Evolutionary conservation across 2,329 filamentous ascomycete genomes (phyloP).

Genomic region (Beauveria sp.): DNA sequence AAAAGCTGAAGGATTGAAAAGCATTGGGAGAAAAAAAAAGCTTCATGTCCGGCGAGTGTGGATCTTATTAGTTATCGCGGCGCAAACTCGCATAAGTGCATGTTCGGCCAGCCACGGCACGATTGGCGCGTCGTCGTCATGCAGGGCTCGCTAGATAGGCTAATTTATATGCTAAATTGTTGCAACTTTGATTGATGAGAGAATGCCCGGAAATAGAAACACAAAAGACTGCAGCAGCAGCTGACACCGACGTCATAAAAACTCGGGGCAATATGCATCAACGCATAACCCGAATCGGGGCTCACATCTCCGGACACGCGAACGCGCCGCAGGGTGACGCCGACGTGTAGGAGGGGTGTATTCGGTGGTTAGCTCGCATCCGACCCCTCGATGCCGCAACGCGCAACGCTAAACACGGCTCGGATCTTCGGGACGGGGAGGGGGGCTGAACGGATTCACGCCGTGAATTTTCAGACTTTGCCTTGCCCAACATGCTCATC

Average conservation of each 20-base stretch:
- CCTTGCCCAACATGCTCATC: not conserved
- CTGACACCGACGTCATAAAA: not conserved
- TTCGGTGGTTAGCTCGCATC: conserved; percentile 10
- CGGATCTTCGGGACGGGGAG: not conserved
- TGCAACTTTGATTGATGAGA: not conserved
- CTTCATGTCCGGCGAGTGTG: not conserved
- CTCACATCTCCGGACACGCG: not conserved
- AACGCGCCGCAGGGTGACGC: not conserved
- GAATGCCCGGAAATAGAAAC: not conserved
- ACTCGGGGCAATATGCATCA: not conserved
- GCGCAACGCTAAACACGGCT: not conserved
- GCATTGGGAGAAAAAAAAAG: not conserved
- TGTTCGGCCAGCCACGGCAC: not conserved
- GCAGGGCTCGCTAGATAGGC: not conserved
- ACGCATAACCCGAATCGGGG: not conserved
- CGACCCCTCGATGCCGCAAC: not conserved
- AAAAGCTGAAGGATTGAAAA: not conserved
- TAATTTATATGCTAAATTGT: not conserved
- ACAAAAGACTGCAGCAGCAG: not conserved
- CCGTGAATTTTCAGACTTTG: not conserved
- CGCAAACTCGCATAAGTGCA: conserved; percentile 10
- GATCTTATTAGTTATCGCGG: conserved; percentile 1
- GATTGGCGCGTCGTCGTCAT: not conserved
- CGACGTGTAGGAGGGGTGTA: not conserved
- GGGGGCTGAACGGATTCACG: not conserved